Evolutionary conservation across 192 early-diverging fungal species (phyloP).

Genomic region (Rhizoclosmatium globosum): DNA sequence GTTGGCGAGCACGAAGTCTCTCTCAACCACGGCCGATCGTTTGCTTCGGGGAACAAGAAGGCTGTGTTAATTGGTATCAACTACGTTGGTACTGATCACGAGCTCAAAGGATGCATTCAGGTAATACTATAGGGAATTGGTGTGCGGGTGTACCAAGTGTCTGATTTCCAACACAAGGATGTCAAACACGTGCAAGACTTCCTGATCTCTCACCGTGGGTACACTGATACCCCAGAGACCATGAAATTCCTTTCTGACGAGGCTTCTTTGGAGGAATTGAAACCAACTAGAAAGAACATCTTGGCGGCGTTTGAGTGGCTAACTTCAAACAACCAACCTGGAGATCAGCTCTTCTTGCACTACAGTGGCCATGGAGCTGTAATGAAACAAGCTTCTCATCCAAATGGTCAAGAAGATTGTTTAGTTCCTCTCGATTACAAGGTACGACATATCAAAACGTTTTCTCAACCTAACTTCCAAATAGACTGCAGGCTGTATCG

Average conservation of each 20-base stretch:
- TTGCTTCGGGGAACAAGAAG: conserved; percentile 41
- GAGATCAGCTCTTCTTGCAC: conserved; percentile 60
- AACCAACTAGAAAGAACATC: conserved; percentile 53
- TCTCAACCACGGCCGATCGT: conserved; percentile 15
- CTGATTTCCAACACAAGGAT: conserved; percentile 24
- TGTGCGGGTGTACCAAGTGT: too few species aligned
- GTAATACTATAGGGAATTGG: too few species aligned
- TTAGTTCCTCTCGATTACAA: conserved; percentile 61
- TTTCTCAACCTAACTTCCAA: too few species aligned
- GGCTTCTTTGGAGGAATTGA: conserved; percentile 38
- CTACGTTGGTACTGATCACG: conserved; percentile 59
- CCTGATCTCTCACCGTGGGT: conserved; percentile 21
- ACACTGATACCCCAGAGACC: conserved; percentile 13
- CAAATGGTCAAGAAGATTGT: neutral
- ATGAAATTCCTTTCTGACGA: conserved; percentile 54
- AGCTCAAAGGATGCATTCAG: conserved; percentile 60
- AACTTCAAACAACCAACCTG: conserved; percentile 43
- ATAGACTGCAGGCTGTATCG: neutral
- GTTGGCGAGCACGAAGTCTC: neutral
- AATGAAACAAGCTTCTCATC: neutral
- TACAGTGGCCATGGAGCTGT: conserved; percentile 57
- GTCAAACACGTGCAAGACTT: conserved; percentile 53
- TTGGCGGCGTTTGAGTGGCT: conserved; percentile 54
- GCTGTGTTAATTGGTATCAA: conserved; percentile 66
- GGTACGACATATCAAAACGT: neutral